These are phyloP conservation scores for Geotrichum aggregatum DNA, from an alignment of 1,139 yeast genomes.

Conservation along the genomic window DNA sequence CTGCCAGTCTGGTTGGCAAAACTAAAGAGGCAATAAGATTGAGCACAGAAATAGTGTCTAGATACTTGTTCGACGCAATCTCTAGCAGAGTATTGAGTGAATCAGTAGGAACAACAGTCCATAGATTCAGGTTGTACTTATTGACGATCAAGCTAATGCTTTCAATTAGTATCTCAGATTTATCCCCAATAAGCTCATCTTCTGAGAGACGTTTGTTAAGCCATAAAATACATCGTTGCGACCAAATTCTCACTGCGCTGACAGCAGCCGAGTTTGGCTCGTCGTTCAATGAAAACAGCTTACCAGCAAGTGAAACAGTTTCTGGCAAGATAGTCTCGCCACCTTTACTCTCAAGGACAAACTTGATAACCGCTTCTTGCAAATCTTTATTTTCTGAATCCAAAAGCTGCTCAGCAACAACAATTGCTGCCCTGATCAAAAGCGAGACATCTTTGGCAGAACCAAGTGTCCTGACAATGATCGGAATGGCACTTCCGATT, in stretches of 20 bases:
- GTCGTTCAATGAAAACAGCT: conserved; percentile 6
- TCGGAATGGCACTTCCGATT: conserved; percentile 4
- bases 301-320: conserved; percentile 16
- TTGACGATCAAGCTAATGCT: conserved; percentile 12
- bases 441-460: not conserved
- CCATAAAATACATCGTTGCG: conserved; percentile 29
- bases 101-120: conserved; percentile 47
- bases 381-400: conserved; percentile 3
- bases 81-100: conserved; percentile 66
- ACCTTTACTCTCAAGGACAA: conserved; percentile 16
- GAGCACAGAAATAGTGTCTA: conserved; percentile 42
- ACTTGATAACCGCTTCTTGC: conserved; percentile 7
- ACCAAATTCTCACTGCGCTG: conserved; percentile 21
- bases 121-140: conserved; percentile 34
- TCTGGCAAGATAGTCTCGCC: conserved; percentile 16
- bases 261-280: conserved; percentile 7
- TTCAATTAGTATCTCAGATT: conserved; percentile 12
- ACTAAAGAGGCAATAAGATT: conserved; percentile 44
- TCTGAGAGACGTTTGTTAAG: conserved; percentile 32
- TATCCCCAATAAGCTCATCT: conserved; percentile 22
- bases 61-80: conserved; percentile 54
- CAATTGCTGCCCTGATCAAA: conserved; percentile 17
- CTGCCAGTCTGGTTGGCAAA: conserved; percentile 34
- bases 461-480: conserved; percentile 3
- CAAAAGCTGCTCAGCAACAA: conserved; percentile 13